Evolutionary conservation across 306 rosid species (phyloP).

Genomic region (Hippophae gyantsensis): DNA sequence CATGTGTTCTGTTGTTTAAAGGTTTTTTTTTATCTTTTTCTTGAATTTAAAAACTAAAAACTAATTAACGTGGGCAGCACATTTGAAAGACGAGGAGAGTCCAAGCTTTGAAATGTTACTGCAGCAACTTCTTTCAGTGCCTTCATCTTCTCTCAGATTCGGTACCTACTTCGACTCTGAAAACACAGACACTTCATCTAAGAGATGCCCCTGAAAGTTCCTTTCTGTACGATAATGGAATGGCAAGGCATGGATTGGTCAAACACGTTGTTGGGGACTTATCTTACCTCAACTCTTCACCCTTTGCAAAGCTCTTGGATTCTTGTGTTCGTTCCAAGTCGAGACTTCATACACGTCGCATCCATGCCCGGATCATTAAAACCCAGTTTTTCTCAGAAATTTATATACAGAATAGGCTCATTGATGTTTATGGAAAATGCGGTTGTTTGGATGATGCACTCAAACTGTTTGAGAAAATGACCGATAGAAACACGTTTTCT

Average conservation of each 20-base stretch:
- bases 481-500: constrained; percentile 16
- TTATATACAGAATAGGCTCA: constrained; percentile 23
- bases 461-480: constrained; percentile 22
- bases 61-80: no score
- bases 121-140: no score
- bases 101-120: no score
- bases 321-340: constrained; percentile 16
- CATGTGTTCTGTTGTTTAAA: no score
- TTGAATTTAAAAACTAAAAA: no score
- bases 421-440: constrained; percentile 18
- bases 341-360: constrained; percentile 8
- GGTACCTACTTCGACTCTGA: no score
- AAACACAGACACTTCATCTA: background rate
- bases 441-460: constrained; percentile 18
- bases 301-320: constrained; percentile 21
- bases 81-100: no score
- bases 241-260: constrained; percentile 13
- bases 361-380: constrained; percentile 21
- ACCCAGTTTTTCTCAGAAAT: constrained; percentile 14
- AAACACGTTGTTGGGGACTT: constrained; percentile 19
- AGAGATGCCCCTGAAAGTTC: background rate
- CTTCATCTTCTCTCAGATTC: no score
- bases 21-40: no score
- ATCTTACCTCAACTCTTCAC: constrained; percentile 17
- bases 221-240: constrained; percentile 14